Base-by-base conservation (phyloP, 2,329 filamentous ascomycete genomes). In the Talaromyces sp. region DNA sequence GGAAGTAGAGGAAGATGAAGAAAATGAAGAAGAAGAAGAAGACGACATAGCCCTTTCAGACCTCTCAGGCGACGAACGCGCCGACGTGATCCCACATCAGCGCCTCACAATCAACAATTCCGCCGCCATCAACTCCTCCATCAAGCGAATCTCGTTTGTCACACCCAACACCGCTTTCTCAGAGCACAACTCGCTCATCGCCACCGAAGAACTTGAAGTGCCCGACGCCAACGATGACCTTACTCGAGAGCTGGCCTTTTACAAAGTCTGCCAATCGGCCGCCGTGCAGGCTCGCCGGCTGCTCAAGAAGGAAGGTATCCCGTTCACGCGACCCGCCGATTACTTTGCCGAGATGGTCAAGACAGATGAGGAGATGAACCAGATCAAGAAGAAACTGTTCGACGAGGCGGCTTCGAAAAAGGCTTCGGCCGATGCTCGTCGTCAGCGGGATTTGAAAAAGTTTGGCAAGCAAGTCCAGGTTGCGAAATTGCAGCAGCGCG, bases 291-390 rank as follows among this genome's bases (percentile, higher is more conserved):
- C 86, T 2, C 89, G 93, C 60, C 75, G 80, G n/a, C 80, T 88
- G 64, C 83, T 99, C 27, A 89, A 90, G 72, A 88, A 89, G 65
- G 93, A 97, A 76, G 89, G 89, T 9, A 84, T 93, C 0, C 85
- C 90, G 7, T 99, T 99, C 78, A 89, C 91, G 30, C 85, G 95
- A 10, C 95, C 95, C 3, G 88, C 86, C 60, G 95, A 99, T 79
- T 99, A 96, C 80, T 99, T 99, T 70, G 95, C 95, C 52, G 95
- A 99, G 82, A 99, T 98, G 93, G 88, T 97, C 71, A 98, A 98
- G 85, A 91, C 89, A 71, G 95, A 99, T 74, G 93, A 96, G 70
- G 95, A 97, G 77, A 99, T 99, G 95, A 91, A 91, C 74, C 93
- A 91, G 83, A 91, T 99, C 74, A 96, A 96, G 83, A 86, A 88